Evolutionary conservation across 441 rosid species (phyloP).

Genomic region (Pelargonium cotyledonis): DNA sequence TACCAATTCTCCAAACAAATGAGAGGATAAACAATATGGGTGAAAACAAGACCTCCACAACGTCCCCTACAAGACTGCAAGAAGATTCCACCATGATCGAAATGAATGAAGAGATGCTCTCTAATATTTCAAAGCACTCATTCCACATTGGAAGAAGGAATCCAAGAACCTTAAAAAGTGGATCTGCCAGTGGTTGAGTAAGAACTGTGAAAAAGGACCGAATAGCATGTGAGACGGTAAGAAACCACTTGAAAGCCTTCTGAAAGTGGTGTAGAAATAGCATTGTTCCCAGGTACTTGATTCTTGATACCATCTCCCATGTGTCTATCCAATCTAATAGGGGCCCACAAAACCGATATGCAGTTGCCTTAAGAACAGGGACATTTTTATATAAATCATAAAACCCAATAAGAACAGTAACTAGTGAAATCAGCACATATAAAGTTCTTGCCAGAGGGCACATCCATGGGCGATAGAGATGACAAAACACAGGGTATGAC

Average conservation of each 20-base stretch:
- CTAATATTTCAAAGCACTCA: slow-evolving; percentile 37
- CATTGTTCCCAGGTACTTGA: slow-evolving; percentile 95
- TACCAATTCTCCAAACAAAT: slow-evolving; percentile 50
- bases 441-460: slow-evolving; percentile 88
- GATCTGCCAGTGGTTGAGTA: slow-evolving; percentile 49
- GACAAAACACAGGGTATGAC: slow-evolving; percentile 87
- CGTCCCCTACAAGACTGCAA: slow-evolving; percentile 39
- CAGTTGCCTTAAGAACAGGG: slow-evolving; percentile 88
- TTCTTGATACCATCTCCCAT: slow-evolving; percentile 95
- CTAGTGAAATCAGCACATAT: slow-evolving; percentile 62
- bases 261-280: slow-evolving; percentile 82
- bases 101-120: slow-evolving; percentile 41
- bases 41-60: slow-evolving; percentile 44
- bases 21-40: slow-evolving; percentile 54
- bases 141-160: slow-evolving; percentile 65
- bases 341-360: slow-evolving; percentile 78
- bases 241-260: slow-evolving; percentile 72
- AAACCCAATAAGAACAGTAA: slow-evolving; percentile 87
- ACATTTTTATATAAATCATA: slow-evolving; percentile 94
- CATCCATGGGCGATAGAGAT: slow-evolving; percentile 98
- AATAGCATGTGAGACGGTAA: slow-evolving; percentile 40
- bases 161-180: slow-evolving; percentile 37
- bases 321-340: slow-evolving; percentile 91
- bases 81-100: slow-evolving; percentile 44
- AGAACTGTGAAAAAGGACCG: slow-evolving; percentile 58